Evolutionary conservation across 495 filamentous ascomycete species (phyloP).

Genomic region (Talaromyces adpressus): DNA sequence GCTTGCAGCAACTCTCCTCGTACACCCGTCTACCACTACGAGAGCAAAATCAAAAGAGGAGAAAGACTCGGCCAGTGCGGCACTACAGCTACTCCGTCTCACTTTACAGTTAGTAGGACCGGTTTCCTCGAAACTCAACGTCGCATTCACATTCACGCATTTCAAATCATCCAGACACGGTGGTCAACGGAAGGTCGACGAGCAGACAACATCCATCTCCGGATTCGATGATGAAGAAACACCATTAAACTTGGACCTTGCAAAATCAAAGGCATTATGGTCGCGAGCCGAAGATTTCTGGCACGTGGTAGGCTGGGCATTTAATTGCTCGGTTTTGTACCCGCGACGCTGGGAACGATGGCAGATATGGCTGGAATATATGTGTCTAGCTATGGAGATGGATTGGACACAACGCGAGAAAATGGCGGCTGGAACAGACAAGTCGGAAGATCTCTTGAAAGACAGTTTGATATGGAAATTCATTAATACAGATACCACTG

Average conservation of each 20-base stretch:
- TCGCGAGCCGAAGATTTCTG: conserved; percentile 75
- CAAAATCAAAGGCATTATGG: conserved; percentile 63
- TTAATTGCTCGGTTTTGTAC: conserved; percentile 76
- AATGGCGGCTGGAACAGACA: conserved; percentile 15
- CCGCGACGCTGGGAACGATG: conserved; percentile 72
- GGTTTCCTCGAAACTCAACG: conserved; percentile 33
- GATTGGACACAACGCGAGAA: conserved; percentile 59
- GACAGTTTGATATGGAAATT: conserved; percentile 53
- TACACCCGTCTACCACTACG: conserved; percentile 66
- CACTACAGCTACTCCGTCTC: conserved; percentile 53
- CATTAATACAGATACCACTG: conserved; percentile 27
- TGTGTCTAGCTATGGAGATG: conserved; percentile 68
- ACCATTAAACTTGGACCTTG: conserved; percentile 46
- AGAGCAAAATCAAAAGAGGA: conserved; percentile 46
- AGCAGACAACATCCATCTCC: conserved; percentile 11
- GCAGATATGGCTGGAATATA: conserved; percentile 72
- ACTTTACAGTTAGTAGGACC: conserved; percentile 46
- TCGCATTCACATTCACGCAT: conserved; percentile 49
- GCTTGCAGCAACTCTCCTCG: conserved; percentile 57
- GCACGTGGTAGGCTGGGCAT: conserved; percentile 85
- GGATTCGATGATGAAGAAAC: conserved; percentile 26
- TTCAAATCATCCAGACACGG: conserved; percentile 29
- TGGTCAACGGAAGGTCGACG: conserved; percentile 18
- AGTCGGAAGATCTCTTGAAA: conserved; percentile 23
- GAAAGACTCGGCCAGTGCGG: conserved; percentile 43